A percentile compares a stretch with the other conserved stretches of the same genome.
phyloP scores from a whole-genome alignment of 805 yeast genomes.

The Myxozyma kluyveri region DNA sequence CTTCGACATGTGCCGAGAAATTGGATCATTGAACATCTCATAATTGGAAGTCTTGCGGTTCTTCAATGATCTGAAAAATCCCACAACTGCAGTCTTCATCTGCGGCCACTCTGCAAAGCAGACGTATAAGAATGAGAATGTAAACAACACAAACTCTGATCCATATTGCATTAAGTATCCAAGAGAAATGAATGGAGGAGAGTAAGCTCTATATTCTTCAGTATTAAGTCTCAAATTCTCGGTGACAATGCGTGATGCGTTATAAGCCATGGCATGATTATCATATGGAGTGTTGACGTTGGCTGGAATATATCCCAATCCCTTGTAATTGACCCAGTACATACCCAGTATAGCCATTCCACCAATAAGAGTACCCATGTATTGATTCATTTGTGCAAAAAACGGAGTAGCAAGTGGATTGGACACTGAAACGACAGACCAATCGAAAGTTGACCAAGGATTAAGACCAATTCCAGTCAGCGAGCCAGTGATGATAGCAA shows the following conservation, averaged over 20 bases:
- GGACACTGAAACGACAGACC: constrained; percentile 39
- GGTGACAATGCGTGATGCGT: constrained; percentile 3
- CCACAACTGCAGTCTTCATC: constrained; percentile 15
- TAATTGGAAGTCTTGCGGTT: constrained; percentile 5
- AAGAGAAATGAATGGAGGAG: constrained; percentile 56
- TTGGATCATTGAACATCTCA: constrained; percentile 12
- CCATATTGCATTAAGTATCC: constrained; percentile 54
- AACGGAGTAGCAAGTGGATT: constrained; percentile 19
- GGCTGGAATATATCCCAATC: constrained; percentile 17
- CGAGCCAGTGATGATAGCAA: constrained; percentile 65
- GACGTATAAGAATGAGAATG: constrained; percentile 52
- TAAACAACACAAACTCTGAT: constrained; percentile 51
- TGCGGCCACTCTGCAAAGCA: constrained; percentile 41
- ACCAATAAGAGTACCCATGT: constrained; percentile 11
- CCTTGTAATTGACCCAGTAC: constrained; percentile 20
- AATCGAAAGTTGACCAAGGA: constrained; percentile 64
- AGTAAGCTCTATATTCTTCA: constrained; percentile 50
- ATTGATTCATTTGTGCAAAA: constrained; percentile 11
- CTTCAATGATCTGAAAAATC: constrained; percentile 13
- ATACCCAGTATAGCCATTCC: constrained; percentile 9
- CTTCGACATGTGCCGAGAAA: constrained; percentile 53
- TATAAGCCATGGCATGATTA: constrained; percentile 12
- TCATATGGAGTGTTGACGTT: constrained; percentile 16
- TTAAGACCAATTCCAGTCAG: constrained; percentile 60
- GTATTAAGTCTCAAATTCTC: constrained; percentile 45